These are phyloP conservation scores for Stereum hirsutum DNA, from an alignment of 1,284 basidiomycete genomes.

Conservation along the genomic window DNA sequence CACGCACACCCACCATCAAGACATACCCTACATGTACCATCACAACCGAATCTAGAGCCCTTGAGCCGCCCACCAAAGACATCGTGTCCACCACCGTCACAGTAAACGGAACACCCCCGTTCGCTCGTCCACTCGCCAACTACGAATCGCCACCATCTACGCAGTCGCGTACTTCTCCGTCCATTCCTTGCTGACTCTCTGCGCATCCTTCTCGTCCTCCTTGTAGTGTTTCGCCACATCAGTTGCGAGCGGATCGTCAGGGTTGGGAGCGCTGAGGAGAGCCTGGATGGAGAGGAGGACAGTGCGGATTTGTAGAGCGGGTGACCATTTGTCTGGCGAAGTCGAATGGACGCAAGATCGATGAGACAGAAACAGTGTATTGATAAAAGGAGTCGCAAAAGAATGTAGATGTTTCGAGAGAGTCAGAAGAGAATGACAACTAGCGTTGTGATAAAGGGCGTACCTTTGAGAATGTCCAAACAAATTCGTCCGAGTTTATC, in stretches of 20 bases:
- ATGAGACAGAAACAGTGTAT: too few species aligned
- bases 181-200: slow-evolving; percentile 88
- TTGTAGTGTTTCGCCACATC: slow-evolving; percentile 98
- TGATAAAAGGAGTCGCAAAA: neutral
- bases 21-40: too few species aligned
- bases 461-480: slow-evolving; percentile 94
- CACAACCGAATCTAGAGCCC: too few species aligned
- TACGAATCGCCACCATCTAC: too few species aligned
- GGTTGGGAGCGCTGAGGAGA: slow-evolving; percentile 91
- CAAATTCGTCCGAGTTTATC: slow-evolving; percentile 98
- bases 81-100: too few species aligned
- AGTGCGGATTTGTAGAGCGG: slow-evolving; percentile 95
- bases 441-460: slow-evolving; percentile 9
- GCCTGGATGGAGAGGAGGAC: slow-evolving; percentile 97
- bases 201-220: slow-evolving; percentile 90
- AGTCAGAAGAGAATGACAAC: neutral
- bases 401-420: neutral
- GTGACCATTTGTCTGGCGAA: slow-evolving; percentile 91
- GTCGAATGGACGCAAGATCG: slow-evolving; percentile 3
- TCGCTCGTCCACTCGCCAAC: too few species aligned
- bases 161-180: slow-evolving; percentile 70
- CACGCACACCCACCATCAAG: too few species aligned
- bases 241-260: slow-evolving; percentile 99
- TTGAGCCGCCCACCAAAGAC: too few species aligned
- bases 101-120: neutral